Conservation (phyloP, 495 filamentous ascomycete species). For the Aspergillus biplanus region DNA sequence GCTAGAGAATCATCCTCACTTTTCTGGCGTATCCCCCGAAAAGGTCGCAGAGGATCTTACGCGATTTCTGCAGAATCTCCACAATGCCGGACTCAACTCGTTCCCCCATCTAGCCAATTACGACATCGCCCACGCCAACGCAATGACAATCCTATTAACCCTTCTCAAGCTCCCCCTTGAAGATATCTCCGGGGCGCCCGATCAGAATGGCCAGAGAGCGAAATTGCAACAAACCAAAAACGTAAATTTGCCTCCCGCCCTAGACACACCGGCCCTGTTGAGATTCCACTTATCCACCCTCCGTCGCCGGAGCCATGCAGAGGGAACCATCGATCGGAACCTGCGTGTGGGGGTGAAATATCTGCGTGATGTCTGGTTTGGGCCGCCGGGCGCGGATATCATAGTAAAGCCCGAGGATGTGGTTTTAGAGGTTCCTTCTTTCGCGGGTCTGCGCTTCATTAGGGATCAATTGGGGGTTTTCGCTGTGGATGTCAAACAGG, state of each 20-base stretch:
- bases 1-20: not conserved
- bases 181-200: not conserved
- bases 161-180: not conserved
- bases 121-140: conserved; percentile 22
- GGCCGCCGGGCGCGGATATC: not conserved
- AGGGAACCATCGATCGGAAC: not conserved
- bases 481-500: not conserved
- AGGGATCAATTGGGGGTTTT: not conserved
- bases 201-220: not conserved
- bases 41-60: not conserved
- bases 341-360: not conserved
- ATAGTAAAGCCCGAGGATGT: not conserved
- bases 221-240: not conserved
- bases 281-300: not conserved
- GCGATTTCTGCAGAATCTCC: not conserved
- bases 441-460: not conserved
- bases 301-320: not conserved
- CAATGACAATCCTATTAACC: not conserved
- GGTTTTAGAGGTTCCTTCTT: not conserved
- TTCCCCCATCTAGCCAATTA: conserved; percentile 5
- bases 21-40: not conserved
- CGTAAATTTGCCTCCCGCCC: not conserved
- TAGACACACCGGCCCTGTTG: not conserved
- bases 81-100: not conserved
- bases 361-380: not conserved